These are phyloP conservation scores for Aspergillus ochraceoroseus DNA, from an alignment of 2,329 filamentous ascomycete genomes.

Conservation along the genomic window DNA sequence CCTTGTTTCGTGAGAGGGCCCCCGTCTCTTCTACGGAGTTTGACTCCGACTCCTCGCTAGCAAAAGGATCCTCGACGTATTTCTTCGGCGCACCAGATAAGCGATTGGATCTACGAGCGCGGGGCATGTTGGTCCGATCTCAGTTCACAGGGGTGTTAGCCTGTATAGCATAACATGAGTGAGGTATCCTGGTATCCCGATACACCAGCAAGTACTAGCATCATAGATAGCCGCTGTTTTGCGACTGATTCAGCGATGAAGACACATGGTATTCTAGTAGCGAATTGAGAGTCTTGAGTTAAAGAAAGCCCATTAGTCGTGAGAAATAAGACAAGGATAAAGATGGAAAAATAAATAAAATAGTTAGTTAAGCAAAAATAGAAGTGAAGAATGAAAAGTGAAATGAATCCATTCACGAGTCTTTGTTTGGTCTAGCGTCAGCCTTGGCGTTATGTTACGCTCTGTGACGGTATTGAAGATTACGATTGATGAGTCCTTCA, in stretches of 20 bases:
- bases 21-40: neutral
- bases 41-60: slow-evolving; percentile 20
- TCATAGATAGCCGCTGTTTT: no score
- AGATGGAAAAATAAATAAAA: neutral
- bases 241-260: no score
- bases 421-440: slow-evolving; percentile 1
- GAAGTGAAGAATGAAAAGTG: neutral
- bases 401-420: slow-evolving; percentile 2
- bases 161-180: no score
- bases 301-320: no score
- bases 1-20: slow-evolving; percentile 16
- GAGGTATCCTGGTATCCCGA: no score
- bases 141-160: neutral
- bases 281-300: no score
- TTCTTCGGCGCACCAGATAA: slow-evolving; percentile 28
- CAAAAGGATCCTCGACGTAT: slow-evolving; percentile 38
- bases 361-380: neutral
- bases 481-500: neutral
- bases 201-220: no score
- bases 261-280: no score
- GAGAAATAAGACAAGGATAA: no score
- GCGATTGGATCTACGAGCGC: slow-evolving; percentile 35
- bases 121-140: slow-evolving; percentile 22
- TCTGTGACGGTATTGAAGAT: neutral
- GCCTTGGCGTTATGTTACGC: slow-evolving; percentile 10